phyloP scores from a whole-genome alignment of 768 basidiomycete species.

The Ephemerocybe angulata region DNA sequence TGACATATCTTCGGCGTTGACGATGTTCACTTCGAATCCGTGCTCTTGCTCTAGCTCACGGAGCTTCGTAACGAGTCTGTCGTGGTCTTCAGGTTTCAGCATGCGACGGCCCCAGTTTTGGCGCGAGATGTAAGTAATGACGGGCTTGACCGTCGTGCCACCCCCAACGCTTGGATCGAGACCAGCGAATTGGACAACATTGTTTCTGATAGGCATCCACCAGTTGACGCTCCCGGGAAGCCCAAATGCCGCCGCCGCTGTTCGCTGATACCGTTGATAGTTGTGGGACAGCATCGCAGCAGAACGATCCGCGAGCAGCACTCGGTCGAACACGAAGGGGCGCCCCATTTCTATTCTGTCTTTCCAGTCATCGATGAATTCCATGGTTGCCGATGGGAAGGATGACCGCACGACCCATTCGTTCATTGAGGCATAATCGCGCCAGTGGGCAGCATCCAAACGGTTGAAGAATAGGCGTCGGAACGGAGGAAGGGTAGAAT shows the following conservation, averaged over 20 bases:
- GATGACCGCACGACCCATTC: conserved; percentile 76
- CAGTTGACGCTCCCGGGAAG: conserved; percentile 75
- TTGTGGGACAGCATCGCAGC: conserved; percentile 73
- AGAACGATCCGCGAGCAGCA: conserved; percentile 81
- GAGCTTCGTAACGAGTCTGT: conserved; percentile 71
- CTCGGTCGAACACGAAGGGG: conserved; percentile 81
- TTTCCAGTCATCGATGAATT: conserved; percentile 79
- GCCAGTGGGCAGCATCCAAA: conserved; percentile 74
- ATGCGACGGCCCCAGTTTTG: conserved; percentile 87
- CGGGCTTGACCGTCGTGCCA: conserved; percentile 54
- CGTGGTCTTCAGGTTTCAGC: conserved; percentile 73
- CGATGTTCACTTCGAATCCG: conserved; percentile 86
- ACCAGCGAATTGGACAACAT: conserved; percentile 70
- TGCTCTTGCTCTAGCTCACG: conserved; percentile 63
- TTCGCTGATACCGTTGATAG: conserved; percentile 69
- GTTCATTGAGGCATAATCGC: conserved; percentile 90
- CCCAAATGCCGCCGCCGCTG: conserved; percentile 68
- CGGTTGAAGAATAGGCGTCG: conserved; percentile 76
- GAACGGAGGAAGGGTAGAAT: conserved; percentile 68
- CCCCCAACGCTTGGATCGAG: conserved; percentile 40
- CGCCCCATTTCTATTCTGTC: conserved; percentile 70
- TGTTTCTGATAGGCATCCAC: conserved; percentile 79
- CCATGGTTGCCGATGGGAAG: conserved; percentile 78
- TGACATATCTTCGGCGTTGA: conserved; percentile 77
- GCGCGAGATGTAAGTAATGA: conserved; percentile 90